Evolutionary conservation across 2,329 filamentous ascomycete genomes (phyloP), one percentile per base, ranked within the genome.

Genomic region (Exserohilum rostratum): DNA sequence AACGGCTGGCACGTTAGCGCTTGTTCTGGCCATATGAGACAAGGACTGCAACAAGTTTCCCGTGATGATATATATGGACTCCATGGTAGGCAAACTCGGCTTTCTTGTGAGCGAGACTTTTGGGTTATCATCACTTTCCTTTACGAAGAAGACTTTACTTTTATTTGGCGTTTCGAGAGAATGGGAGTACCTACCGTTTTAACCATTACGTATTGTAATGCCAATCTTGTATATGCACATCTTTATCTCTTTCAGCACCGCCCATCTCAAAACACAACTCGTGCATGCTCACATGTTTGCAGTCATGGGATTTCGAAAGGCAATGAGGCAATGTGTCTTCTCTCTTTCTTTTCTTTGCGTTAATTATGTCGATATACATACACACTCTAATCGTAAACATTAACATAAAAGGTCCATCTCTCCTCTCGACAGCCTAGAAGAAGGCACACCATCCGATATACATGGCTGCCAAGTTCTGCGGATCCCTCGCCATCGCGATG

Each of bases 391-490:
- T 18, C 39, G 13, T 42, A 17, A 25, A 17, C 10, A 42, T 42
- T 5, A 34, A 11, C 2, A 17, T 6, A 2, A 18, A 20, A 17
- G 3, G 13, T 13, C 20, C 37, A 11, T 1, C 10, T 20, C n/a
- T n/a, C 31, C 2, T 13, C n/a, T n/a, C n/a, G n/a, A 9, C 22
- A 25, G n/a, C 9, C 13, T 72, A 89, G 55, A 88, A 85, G 67
- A 88, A 89, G 11, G 86, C 81, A 78, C 86, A 88, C 93, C 93
- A 98, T 17, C 95, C 95, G 77, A 98, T 96, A 76, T 98, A 99
- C 96, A 99, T 99, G 34, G 87, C 86, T 15, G 90, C 86, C 76
- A 99, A 76, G 73, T 95, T 96, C 69, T 79, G 84, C 52, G 88
- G 85, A 74, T 92, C 87, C 18, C 89, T 90, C 30, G 96, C 95